These are phyloP conservation scores for Arxiozyma telluris DNA, from an alignment of 1,139 yeast species.

Conservation along the genomic window DNA sequence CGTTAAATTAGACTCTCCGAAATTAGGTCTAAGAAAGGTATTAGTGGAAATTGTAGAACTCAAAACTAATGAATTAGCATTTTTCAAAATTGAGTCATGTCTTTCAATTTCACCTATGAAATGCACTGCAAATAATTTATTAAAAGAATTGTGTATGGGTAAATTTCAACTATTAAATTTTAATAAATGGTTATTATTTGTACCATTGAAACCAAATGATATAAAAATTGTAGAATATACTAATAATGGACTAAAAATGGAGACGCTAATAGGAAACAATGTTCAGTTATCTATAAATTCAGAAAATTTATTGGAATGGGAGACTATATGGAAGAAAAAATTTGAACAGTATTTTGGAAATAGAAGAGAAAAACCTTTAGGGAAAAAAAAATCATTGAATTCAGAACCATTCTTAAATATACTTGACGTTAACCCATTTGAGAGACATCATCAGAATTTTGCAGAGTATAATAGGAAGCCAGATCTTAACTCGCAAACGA, in stretches of 20 bases:
- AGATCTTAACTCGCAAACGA: background rate
- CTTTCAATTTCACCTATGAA: slow-evolving; percentile 5
- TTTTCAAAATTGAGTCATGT: slow-evolving; percentile 29
- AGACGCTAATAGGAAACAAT: slow-evolving; percentile 13
- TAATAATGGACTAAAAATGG: slow-evolving; percentile 10
- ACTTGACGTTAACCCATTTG: background rate
- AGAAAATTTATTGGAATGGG: slow-evolving; percentile 16
- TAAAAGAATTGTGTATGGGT: slow-evolving; percentile 8
- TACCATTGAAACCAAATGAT: slow-evolving; percentile 30
- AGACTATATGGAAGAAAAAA: slow-evolving; percentile 14
- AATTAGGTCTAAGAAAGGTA: slow-evolving; percentile 12
- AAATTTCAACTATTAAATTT: slow-evolving; percentile 12
- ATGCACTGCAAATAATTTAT: slow-evolving; percentile 3
- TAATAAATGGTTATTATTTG: slow-evolving; percentile 32
- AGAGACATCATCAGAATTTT: background rate
- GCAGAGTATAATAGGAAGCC: too few species aligned
- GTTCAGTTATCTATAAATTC: slow-evolving; percentile 12
- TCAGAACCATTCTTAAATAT: background rate
- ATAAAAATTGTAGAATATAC: slow-evolving; percentile 12
- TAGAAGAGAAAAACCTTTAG: background rate
- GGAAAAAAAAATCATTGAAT: background rate
- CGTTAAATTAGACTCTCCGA: slow-evolving; percentile 11
- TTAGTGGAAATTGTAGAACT: slow-evolving; percentile 27
- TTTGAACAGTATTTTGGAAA: slow-evolving; percentile 9
- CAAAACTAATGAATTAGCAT: slow-evolving; percentile 26